Base-by-base conservation (phyloP, 2,329 filamentous ascomycete genomes). In the Teratosphaeria epicoccoides region DNA sequence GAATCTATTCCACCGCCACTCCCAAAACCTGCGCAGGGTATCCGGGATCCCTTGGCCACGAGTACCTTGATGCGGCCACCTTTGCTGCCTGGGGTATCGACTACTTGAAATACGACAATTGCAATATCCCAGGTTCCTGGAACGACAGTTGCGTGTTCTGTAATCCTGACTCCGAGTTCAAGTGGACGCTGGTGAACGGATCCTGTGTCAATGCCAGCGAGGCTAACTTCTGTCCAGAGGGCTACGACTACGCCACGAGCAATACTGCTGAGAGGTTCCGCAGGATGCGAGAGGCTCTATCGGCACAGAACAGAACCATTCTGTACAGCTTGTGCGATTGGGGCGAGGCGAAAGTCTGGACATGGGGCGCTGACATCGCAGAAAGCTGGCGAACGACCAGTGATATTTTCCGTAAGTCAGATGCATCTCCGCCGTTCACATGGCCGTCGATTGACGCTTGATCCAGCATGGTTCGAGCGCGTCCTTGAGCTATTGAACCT, bases 1-100 rank as follows among this genome's bases (percentile, higher is more conserved):
- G 82, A 0, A 82, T 85, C 52, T 85, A 85, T 60, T 76, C 76
- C 57, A 76, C 75, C 61, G 77, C 76, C 0, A 77, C 77, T 43
- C 69, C 52, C 47, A 63, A 54, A 51, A 63, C 61, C 6, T 62
- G 60, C 58, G 80, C 73, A 1, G 73, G 74, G 4, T 82, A 81
- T 59, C 75, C 78, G 11, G 81, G 74, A 0, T 78, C 74, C 49
- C 60, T 81, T 9, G 80, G 76, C 1, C 73, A 76, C 57, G 81
- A 85, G 57, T 64, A 71, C 1, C 64, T 78, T 14, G 82, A 84
- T 63, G 81, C 80, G 1, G 64, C 73, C 43, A 76, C 77, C 0
- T 83, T 78, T 60, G 76, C 77, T 1, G 68, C 71, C 17, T 83
- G 79, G 79, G 78, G 75, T 2, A 71, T 83, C 51, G 79, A 81